Conservation (phyloP, 2,329 filamentous ascomycete species). For the Colletotrichum graminicola region DNA sequence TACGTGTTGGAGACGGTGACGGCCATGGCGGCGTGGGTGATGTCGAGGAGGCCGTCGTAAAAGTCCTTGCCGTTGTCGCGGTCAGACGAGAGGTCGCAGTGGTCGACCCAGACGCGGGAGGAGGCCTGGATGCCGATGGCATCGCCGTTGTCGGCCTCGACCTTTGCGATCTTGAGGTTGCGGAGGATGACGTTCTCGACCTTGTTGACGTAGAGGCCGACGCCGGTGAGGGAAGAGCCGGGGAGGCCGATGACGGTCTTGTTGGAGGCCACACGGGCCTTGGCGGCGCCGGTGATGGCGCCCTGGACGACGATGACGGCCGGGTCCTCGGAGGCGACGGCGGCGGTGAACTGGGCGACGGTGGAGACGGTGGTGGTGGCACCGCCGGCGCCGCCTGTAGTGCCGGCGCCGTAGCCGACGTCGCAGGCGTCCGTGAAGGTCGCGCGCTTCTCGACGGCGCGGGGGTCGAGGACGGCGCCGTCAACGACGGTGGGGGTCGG, state of each 20-base stretch:
- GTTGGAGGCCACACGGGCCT: constrained; percentile 58
- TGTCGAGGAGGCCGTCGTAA: constrained; percentile 76
- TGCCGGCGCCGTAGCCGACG: constrained; percentile 56
- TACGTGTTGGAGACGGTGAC: constrained; percentile 62
- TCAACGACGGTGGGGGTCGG: constrained; percentile 49
- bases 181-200: constrained; percentile 71
- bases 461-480: constrained; percentile 45
- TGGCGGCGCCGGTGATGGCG: constrained; percentile 54
- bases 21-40: constrained; percentile 73
- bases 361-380: constrained; percentile 64
- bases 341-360: constrained; percentile 60
- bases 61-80: constrained; percentile 73
- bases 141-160: constrained; percentile 68
- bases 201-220: constrained; percentile 66
- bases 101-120: constrained; percentile 75
- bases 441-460: constrained; percentile 49
- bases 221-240: constrained; percentile 55
- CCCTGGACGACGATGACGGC: constrained; percentile 58
- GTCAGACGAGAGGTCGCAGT: constrained; percentile 74
- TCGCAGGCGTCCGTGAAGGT: constrained; percentile 53
- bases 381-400: constrained; percentile 64
- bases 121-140: constrained; percentile 69
- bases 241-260: constrained; percentile 59
- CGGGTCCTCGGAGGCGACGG: constrained; percentile 58
- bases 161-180: constrained; percentile 71